phyloP scores from a whole-genome alignment of 441 rosid species.

The Arabidopsis hybrid region DNA sequence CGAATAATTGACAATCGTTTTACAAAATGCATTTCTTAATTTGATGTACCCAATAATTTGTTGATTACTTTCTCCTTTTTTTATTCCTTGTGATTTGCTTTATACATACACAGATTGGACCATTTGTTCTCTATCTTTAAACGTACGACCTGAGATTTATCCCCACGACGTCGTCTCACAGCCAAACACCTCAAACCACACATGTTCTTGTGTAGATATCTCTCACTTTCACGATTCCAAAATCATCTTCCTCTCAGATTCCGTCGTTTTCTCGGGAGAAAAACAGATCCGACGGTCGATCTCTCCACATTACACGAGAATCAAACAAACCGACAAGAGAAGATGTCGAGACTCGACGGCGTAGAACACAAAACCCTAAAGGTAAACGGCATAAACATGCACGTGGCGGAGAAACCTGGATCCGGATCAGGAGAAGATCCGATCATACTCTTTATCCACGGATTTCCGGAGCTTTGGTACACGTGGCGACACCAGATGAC shows the following conservation, averaged over 20 bases:
- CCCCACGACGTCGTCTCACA: not conserved
- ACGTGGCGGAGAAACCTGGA: slow-evolving; percentile 58
- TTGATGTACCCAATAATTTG: not conserved
- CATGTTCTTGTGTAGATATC: slow-evolving; percentile 21
- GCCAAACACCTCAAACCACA: not conserved
- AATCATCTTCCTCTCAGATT: slow-evolving; percentile 14
- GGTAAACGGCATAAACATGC: slow-evolving; percentile 77
- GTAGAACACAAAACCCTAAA: slow-evolving; percentile 54
- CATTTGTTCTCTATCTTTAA: not conserved
- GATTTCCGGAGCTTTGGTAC: slow-evolving; percentile 86
- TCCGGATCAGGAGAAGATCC: slow-evolving; percentile 49
- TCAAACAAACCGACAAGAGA: not conserved
- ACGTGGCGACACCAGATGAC: slow-evolving; percentile 83
- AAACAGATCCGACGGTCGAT: not conserved
- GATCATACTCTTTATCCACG: slow-evolving; percentile 71
- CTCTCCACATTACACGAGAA: not conserved
- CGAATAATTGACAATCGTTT: not conserved
- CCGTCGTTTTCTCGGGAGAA: slow-evolving; percentile 5
- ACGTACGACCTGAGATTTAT: not conserved
- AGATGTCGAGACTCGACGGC: slow-evolving; percentile 32
- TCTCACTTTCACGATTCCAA: slow-evolving; percentile 8
- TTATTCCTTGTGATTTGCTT: not conserved
- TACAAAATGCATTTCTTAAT: not conserved
- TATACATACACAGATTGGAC: not conserved
- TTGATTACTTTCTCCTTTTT: not conserved